phyloP scores from a whole-genome alignment of 352 stramenopile species.

The Globisporangium lucens region DNA sequence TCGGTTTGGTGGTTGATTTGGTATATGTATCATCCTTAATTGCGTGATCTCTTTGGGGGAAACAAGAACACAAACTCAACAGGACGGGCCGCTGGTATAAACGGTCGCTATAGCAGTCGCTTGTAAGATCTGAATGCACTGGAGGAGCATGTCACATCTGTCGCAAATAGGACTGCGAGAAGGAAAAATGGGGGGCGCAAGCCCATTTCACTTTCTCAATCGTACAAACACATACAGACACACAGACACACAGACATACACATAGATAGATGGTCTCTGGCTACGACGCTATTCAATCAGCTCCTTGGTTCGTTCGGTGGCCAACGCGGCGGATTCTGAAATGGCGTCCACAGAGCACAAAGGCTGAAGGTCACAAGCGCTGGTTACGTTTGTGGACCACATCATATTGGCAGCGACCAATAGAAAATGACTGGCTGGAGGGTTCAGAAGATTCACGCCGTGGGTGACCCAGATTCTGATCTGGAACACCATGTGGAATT shows the following conservation, averaged over 20 bases:
- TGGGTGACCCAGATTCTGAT: conserved; percentile 3
- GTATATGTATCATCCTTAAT: conserved; percentile 75
- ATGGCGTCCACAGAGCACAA: background rate
- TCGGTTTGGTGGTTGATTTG: background rate
- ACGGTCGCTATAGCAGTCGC: conserved; percentile 80
- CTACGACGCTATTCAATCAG: too few species aligned
- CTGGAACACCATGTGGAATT: background rate
- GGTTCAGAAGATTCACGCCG: background rate
- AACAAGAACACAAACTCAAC: conserved; percentile 83
- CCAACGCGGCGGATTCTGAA: background rate
- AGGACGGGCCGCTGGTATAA: conserved; percentile 80
- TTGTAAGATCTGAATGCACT: conserved; percentile 82
- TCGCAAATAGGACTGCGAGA: conserved; percentile 82
- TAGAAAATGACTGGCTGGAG: conserved; percentile 19
- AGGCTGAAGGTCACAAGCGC: background rate
- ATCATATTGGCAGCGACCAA: background rate
- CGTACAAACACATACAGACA: conserved; percentile 3
- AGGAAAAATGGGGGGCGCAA: background rate
- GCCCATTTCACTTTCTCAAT: background rate
- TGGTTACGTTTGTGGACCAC: background rate
- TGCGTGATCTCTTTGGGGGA: conserved; percentile 61
- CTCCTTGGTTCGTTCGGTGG: background rate
- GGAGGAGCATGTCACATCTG: conserved; percentile 53
- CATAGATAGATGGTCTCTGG: too few species aligned
- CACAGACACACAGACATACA: background rate